A percentile compares a stretch with the other conserved stretches of the same genome.
Evolutionary conservation across 2,329 filamentous ascomycete genomes (phyloP).

Genomic region (Exophiala bonariae): DNA sequence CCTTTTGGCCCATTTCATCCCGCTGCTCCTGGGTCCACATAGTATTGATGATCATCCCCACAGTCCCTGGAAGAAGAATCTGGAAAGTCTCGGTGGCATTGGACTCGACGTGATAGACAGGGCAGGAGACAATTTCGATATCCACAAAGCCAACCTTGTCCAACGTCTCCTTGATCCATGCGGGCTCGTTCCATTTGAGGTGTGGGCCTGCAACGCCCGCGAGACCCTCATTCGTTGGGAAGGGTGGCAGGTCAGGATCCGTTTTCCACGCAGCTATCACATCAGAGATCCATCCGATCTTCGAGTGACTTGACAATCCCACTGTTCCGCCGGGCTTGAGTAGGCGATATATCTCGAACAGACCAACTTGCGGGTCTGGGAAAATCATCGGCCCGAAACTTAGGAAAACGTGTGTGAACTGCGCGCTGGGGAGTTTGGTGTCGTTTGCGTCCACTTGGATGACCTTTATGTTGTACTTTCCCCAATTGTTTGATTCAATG

Average conservation of each 20-base stretch:
- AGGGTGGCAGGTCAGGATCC: slow-evolving; percentile 30
- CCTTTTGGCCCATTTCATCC: slow-evolving; percentile 9
- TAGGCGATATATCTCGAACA: slow-evolving; percentile 35
- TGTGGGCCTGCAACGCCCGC: not conserved
- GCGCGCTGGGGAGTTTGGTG: slow-evolving; percentile 38
- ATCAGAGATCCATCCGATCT: slow-evolving; percentile 34
- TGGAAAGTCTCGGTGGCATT: slow-evolving; percentile 5
- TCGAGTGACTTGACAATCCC: slow-evolving; percentile 38
- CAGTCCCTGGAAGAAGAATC: slow-evolving; percentile 6
- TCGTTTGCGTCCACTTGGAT: slow-evolving; percentile 51
- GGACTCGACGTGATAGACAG: slow-evolving; percentile 2
- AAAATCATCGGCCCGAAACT: slow-evolving; percentile 52
- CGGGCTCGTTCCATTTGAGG: slow-evolving; percentile 10
- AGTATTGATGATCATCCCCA: slow-evolving; percentile 8
- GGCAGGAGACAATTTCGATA: slow-evolving; percentile 2
- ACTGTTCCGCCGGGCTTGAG: slow-evolving; percentile 36
- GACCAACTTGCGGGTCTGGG: slow-evolving; percentile 39
- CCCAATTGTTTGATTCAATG: slow-evolving; percentile 46
- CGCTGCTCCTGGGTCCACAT: slow-evolving; percentile 17
- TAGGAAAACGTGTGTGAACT: slow-evolving; percentile 46
- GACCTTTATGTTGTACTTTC: slow-evolving; percentile 45
- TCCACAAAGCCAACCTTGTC: not conserved
- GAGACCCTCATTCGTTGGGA: slow-evolving; percentile 26
- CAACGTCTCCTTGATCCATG: not conserved
- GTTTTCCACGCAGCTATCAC: slow-evolving; percentile 29